Conservation (phyloP, 2,329 filamentous ascomycete genomes). For the Colletotrichum costaricense region DNA sequence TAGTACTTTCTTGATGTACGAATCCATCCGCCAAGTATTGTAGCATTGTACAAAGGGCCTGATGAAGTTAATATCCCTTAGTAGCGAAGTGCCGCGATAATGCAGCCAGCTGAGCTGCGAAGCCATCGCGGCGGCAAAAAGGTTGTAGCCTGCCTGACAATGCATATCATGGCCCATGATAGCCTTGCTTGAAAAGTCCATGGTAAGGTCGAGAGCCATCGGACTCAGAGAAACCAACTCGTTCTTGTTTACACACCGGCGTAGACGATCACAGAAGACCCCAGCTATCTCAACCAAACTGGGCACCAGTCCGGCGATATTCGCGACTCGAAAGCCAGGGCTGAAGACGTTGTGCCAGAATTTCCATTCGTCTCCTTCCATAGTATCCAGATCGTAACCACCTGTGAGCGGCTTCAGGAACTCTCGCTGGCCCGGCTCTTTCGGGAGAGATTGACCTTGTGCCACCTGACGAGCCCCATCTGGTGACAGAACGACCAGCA, state of each 20-base stretch:
- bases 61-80: constrained; percentile 16
- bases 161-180: constrained; percentile 22
- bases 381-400: constrained; percentile 17
- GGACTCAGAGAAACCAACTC: neutral
- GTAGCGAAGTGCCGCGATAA: constrained; percentile 7
- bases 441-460: constrained; percentile 6
- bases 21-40: constrained; percentile 19
- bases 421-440: neutral
- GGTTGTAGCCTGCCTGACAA: constrained; percentile 12
- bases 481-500: constrained; percentile 20
- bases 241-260: neutral
- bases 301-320: constrained; percentile 3
- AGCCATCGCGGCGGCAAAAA: constrained; percentile 16
- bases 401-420: constrained; percentile 17
- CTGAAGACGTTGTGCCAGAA: constrained; percentile 21
- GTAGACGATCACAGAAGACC: constrained; percentile 10
- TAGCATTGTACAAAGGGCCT: constrained; percentile 11
- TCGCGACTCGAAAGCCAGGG: constrained; percentile 13
- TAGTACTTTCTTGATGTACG: constrained; percentile 12
- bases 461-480: neutral
- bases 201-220: constrained; percentile 6
- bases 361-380: constrained; percentile 24
- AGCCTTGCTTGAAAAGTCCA: constrained; percentile 23
- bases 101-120: constrained; percentile 17
- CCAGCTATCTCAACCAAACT: constrained; percentile 5